Conservation (phyloP, 2,329 filamentous ascomycete genomes). For the Phoma herbarum region DNA sequence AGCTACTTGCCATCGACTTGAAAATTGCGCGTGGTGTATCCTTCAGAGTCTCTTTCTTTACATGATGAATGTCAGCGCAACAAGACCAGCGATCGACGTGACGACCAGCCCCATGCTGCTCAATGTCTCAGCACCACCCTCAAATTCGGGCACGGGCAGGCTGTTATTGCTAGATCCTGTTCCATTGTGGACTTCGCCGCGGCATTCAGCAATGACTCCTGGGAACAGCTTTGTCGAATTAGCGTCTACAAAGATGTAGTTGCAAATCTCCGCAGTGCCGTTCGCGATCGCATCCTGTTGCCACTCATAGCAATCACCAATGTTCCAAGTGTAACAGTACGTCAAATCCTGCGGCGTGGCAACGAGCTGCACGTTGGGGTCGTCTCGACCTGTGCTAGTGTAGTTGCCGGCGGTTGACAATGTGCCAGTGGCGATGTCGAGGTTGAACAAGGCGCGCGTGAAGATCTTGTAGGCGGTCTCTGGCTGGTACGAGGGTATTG, state of each 20-base stretch:
- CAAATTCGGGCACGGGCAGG: conserved; percentile 12
- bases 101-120: not conserved
- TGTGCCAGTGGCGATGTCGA: conserved; percentile 58
- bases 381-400: conserved; percentile 22
- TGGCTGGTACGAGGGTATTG: conserved; percentile 53
- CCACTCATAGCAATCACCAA: conserved; percentile 27
- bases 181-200: conserved; percentile 7
- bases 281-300: conserved; percentile 24
- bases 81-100: not conserved
- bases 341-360: conserved; percentile 19
- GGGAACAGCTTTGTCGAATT: conserved; percentile 32
- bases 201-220: conserved; percentile 28
- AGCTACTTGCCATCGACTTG: too few species aligned
- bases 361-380: conserved; percentile 26
- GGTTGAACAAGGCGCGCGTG: conserved; percentile 54
- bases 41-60: too few species aligned
- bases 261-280: conserved; percentile 27
- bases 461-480: conserved; percentile 62
- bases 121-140: conserved; percentile 12
- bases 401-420: conserved; percentile 16
- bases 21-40: too few species aligned
- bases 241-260: conserved; percentile 31
- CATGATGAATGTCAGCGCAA: not conserved
- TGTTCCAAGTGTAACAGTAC: conserved; percentile 31
- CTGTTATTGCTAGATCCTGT: conserved; percentile 10